These are phyloP conservation scores for Malus asiatica DNA, from an alignment of 306 rosid genomes.

Conservation along the genomic window DNA sequence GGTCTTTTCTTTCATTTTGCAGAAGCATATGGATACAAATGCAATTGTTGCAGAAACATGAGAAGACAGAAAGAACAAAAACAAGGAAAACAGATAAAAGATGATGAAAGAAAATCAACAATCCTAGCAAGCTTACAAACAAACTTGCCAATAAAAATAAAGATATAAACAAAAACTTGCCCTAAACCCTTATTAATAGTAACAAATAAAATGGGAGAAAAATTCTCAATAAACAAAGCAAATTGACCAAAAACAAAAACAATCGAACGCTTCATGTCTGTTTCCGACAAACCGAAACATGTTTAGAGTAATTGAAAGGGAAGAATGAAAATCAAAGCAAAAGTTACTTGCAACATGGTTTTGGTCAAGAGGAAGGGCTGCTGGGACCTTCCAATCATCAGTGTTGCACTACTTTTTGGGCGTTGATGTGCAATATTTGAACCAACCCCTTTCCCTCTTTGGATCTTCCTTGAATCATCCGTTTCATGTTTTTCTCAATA, in stretches of 20 bases:
- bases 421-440: constrained; percentile 1
- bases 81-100: no score
- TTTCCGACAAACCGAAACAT: neutral
- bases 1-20: no score
- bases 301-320: neutral
- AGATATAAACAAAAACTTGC: neutral
- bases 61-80: no score
- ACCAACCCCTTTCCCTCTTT: constrained; percentile 20
- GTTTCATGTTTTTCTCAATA: neutral
- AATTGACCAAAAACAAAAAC: neutral
- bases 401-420: neutral
- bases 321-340: constrained; percentile 14
- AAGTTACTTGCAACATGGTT: neutral
- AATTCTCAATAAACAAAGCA: neutral
- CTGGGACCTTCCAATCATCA: neutral
- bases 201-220: neutral
- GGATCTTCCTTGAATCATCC: neutral
- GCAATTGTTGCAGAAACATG: no score
- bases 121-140: no score
- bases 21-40: no score
- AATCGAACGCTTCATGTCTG: neutral
- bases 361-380: neutral
- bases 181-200: neutral
- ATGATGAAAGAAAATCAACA: no score
- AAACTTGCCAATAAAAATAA: neutral